phyloP scores from a whole-genome alignment of 2,329 filamentous ascomycete species.

The Cordyceps farinosa region DNA sequence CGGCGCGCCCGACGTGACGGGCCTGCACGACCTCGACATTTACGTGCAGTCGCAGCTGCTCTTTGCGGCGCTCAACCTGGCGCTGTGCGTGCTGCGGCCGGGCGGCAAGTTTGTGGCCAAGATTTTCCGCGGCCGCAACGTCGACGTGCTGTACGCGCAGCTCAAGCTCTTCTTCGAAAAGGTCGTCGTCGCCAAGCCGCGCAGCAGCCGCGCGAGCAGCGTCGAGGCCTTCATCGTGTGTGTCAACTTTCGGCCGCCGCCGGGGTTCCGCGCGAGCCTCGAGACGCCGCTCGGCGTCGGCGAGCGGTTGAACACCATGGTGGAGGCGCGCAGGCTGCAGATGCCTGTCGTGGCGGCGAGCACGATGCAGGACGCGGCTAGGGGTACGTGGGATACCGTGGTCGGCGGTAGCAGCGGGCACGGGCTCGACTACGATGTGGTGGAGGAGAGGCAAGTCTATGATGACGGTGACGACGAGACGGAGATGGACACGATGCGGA shows the following conservation, averaged over 20 bases:
- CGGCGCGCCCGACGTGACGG: conserved; percentile 93
- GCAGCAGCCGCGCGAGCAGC: conserved; percentile 92
- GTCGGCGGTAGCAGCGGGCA: conserved; percentile 14
- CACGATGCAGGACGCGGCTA: conserved; percentile 44
- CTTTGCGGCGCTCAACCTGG: conserved; percentile 89
- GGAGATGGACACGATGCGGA: conserved; percentile 25
- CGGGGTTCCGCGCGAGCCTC: conserved; percentile 70
- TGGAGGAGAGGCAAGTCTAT: conserved; percentile 48
- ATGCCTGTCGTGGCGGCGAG: conserved; percentile 40
- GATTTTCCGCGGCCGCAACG: conserved; percentile 91
- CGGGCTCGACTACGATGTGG: conserved; percentile 28
- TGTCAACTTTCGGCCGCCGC: conserved; percentile 78
- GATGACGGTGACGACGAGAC: conserved; percentile 41
- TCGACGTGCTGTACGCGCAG: conserved; percentile 93
- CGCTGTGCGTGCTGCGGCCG: conserved; percentile 84
- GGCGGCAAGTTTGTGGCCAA: conserved; percentile 97
- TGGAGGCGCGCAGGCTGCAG: conserved; percentile 38
- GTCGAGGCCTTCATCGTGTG: conserved; percentile 97
- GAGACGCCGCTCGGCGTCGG: conserved; percentile 71
- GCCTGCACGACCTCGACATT: conserved; percentile 94
- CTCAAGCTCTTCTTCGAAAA: conserved; percentile 83
- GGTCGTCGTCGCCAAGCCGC: conserved; percentile 88
- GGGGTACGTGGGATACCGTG: conserved; percentile 41
- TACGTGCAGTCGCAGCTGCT: conserved; percentile 96
- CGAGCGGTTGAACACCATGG: conserved; percentile 49